phyloP scores from a whole-genome alignment of 2,329 filamentous ascomycete genomes.

The Fusarium lateritium region DNA sequence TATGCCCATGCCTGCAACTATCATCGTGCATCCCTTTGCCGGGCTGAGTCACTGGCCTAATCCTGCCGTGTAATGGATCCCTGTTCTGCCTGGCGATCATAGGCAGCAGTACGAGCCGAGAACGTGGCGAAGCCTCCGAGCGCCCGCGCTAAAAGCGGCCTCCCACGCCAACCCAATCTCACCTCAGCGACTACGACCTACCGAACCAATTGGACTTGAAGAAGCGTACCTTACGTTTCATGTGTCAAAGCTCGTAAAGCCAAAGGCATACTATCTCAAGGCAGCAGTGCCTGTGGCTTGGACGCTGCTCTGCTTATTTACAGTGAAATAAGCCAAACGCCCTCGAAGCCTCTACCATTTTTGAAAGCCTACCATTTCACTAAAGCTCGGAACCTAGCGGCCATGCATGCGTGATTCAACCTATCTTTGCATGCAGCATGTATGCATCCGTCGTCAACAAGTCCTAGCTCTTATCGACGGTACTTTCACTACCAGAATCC shows the following conservation, averaged over 20 bases:
- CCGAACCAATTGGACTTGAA: neutral
- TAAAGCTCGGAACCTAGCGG: too few species aligned
- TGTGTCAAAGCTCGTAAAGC: neutral
- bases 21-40: conserved; percentile 7
- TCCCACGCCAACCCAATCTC: conserved; percentile 29
- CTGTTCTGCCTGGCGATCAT: neutral
- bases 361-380: too few species aligned
- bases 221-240: neutral
- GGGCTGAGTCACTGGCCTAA: conserved; percentile 33
- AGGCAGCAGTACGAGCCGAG: conserved; percentile 28
- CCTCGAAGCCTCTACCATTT: too few species aligned
- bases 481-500: too few species aligned
- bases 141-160: neutral
- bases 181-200: conserved; percentile 18
- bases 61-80: neutral
- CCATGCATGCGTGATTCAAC: too few species aligned
- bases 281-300: conserved; percentile 15
- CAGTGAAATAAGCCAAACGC: too few species aligned
- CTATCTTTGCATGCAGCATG: too few species aligned
- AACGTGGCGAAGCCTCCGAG: conserved; percentile 19
- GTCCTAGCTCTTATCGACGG: too few species aligned
- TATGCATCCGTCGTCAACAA: too few species aligned
- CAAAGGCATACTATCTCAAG: conserved; percentile 7
- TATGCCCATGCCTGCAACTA: neutral
- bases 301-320: neutral